Percentiles rank a stretch among this genome's conserved stretches.
These are phyloP conservation scores for Ustilago crameri DNA, from an alignment of 1,284 basidiomycete species.

Conservation along the genomic window DNA sequence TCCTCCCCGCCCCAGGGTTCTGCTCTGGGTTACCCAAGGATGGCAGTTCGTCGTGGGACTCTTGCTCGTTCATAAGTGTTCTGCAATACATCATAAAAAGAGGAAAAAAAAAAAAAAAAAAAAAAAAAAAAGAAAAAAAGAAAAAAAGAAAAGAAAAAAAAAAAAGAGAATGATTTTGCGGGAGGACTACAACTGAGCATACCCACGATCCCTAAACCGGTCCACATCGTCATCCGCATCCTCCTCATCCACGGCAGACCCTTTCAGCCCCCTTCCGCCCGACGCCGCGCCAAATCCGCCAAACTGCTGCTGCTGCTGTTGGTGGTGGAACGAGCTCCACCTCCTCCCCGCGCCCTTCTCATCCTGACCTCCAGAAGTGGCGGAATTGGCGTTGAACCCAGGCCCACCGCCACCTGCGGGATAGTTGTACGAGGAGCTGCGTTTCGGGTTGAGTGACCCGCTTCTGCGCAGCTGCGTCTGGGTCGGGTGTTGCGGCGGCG, in stretches of 20 bases:
- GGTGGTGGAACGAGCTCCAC: constrained; percentile 35
- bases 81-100: too few relatives aligned
- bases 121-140: too few relatives aligned
- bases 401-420: constrained; percentile 5
- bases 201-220: constrained; percentile 5
- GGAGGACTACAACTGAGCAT: constrained; percentile 18
- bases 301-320: constrained; percentile 13
- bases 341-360: constrained; percentile 10
- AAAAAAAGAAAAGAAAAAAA: too few relatives aligned
- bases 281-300: not conserved
- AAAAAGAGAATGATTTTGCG: too few relatives aligned
- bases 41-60: too few relatives aligned
- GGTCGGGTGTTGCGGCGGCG: constrained; percentile 33
- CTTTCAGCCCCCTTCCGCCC: constrained; percentile 16
- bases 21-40: too few relatives aligned
- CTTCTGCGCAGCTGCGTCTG: constrained; percentile 8
- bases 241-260: constrained; percentile 35
- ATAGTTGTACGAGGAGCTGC: constrained; percentile 28
- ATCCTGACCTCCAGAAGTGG: not conserved
- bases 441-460: constrained; percentile 37
- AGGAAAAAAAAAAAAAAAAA: too few relatives aligned
- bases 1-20: too few relatives aligned
- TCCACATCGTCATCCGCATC: constrained; percentile 33
- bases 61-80: too few relatives aligned
- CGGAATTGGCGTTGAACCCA: not conserved